Evolutionary conservation across 345 rosid species (phyloP).

Genomic region (Luvunga scandens): DNA sequence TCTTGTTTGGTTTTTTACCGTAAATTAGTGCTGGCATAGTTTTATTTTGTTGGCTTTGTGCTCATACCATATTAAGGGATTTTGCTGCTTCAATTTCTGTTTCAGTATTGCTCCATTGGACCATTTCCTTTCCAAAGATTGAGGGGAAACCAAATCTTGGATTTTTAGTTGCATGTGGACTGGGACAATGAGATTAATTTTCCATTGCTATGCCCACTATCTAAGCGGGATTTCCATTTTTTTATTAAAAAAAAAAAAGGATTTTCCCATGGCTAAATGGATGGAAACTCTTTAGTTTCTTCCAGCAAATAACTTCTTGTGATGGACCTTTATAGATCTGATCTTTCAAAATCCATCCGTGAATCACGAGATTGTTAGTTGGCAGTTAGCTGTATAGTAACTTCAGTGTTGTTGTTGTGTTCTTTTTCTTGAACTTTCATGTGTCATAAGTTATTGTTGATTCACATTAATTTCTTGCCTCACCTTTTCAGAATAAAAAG

Average conservation of each 20-base stretch:
- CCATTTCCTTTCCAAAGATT: background rate
- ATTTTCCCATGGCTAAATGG: background rate
- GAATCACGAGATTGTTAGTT: constrained; percentile 47
- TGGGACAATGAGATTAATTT: background rate
- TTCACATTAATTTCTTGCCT: constrained; percentile 11
- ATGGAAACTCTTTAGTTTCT: background rate
- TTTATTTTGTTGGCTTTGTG: background rate
- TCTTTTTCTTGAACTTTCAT: constrained; percentile 31
- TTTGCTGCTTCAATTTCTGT: constrained; percentile 4
- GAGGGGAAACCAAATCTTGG: constrained; percentile 1
- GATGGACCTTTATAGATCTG: constrained; percentile 24
- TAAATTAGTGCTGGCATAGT: background rate
- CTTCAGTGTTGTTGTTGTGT: constrained; percentile 13
- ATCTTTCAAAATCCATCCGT: constrained; percentile 35
- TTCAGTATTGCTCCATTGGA: background rate
- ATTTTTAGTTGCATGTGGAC: background rate
- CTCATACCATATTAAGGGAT: constrained; percentile 1
- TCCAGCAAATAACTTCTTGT: constrained; percentile 13
- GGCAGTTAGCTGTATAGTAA: constrained; percentile 39
- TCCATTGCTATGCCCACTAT: background rate
- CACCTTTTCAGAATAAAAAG: constrained; percentile 21
- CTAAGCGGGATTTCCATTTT: background rate
- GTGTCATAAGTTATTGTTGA: constrained; percentile 29
- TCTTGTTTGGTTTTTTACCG: background rate
- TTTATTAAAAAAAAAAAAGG: background rate